Conservation (phyloP, 2,329 filamentous ascomycete genomes). For the Lachnellula hyalina region DNA sequence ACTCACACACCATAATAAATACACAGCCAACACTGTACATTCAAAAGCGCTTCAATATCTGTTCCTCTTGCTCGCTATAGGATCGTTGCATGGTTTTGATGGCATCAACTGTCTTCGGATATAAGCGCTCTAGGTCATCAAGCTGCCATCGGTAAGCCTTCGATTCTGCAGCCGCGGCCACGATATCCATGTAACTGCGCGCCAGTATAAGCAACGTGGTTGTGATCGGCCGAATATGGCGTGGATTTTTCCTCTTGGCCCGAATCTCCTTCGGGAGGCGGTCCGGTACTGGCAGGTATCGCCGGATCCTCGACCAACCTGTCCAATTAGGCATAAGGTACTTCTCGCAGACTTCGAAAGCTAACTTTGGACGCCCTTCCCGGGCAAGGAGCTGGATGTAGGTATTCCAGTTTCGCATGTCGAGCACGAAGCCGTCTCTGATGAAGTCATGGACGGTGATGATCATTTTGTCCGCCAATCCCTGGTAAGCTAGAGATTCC, state of each 20-base stretch:
- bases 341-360: conserved; percentile 69
- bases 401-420: conserved; percentile 75
- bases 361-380: conserved; percentile 54
- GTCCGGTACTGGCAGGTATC: conserved; percentile 19
- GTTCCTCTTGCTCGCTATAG: conserved; percentile 23
- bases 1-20: neutral
- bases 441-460: conserved; percentile 45
- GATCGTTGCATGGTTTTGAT: conserved; percentile 27
- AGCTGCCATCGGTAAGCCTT: conserved; percentile 20
- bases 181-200: conserved; percentile 25
- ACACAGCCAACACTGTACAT: neutral
- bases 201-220: conserved; percentile 28
- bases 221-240: conserved; percentile 26
- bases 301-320: conserved; percentile 53
- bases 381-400: conserved; percentile 64
- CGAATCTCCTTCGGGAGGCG: conserved; percentile 23
- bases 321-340: conserved; percentile 74
- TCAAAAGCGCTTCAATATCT: conserved; percentile 8
- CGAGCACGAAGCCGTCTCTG: conserved; percentile 64
- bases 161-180: conserved; percentile 24
- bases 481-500: conserved; percentile 44
- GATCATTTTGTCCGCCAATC: conserved; percentile 47
- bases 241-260: conserved; percentile 17
- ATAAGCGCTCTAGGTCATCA: conserved; percentile 23
- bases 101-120: conserved; percentile 27